Evolutionary conservation across 331 rosid species (phyloP).

Genomic region (Erythrophleum ivorense): DNA sequence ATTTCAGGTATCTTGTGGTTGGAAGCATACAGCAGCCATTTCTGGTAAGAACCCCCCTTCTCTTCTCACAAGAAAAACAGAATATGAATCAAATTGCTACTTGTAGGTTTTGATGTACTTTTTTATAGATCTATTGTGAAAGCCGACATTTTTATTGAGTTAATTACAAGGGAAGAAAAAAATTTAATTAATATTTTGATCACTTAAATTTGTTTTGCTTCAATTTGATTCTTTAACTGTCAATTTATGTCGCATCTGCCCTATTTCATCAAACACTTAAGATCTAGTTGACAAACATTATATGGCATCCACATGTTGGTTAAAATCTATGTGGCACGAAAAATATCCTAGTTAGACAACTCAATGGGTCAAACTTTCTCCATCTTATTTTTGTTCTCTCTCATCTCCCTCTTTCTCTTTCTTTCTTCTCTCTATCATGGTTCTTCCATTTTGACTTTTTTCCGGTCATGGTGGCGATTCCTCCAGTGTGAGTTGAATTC

Average conservation of each 20-base stretch:
- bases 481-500: neutral
- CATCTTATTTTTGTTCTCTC: neutral
- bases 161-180: neutral
- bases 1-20: conserved; percentile 89
- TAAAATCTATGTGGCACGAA: neutral
- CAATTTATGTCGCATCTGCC: neutral
- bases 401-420: neutral
- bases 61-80: neutral
- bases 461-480: neutral
- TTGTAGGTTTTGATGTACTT: neutral
- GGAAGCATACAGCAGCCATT: conserved; percentile 96
- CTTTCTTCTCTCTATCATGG: neutral
- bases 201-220: neutral
- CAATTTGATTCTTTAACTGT: neutral
- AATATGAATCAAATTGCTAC: neutral
- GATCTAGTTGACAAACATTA: neutral
- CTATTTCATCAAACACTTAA: neutral
- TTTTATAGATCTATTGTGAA: conserved; percentile 23
- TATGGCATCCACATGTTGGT: neutral
- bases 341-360: neutral
- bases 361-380: conserved; percentile 6
- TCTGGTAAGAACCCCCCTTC: conserved; percentile 54
- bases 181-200: neutral
- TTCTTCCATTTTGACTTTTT: neutral
- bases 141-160: neutral